Percentiles rank a stretch among this genome's conserved stretches.
phyloP scores from a whole-genome alignment of 352 stramenopile species.

The Poterioochromonas sp. region DNA sequence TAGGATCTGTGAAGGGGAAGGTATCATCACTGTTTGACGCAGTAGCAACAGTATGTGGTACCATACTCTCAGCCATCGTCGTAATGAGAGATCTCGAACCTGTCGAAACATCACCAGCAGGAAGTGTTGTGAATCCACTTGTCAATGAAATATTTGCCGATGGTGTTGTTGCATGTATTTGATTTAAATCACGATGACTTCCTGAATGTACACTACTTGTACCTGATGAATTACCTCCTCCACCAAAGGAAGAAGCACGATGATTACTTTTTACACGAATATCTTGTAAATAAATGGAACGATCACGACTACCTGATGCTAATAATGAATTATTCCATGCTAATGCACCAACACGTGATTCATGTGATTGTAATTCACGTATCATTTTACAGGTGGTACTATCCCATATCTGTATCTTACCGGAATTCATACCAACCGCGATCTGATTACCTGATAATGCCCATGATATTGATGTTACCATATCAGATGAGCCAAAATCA shows the following conservation, averaged over 20 bases:
- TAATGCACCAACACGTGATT: constrained; percentile 78
- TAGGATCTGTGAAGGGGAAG: too few species aligned
- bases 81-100: too few species aligned
- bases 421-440: constrained; percentile 81
- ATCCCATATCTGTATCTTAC: constrained; percentile 90
- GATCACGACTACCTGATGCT: constrained; percentile 84
- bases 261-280: constrained; percentile 51
- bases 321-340: constrained; percentile 71
- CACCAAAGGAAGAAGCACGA: background rate
- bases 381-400: constrained; percentile 68
- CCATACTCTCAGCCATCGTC: too few species aligned
- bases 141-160: background rate
- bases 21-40: background rate
- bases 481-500: constrained; percentile 65
- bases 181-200: background rate
- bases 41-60: background rate
- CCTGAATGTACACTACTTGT: background rate
- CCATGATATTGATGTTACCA: constrained; percentile 84
- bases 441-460: constrained; percentile 60
- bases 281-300: constrained; percentile 82
- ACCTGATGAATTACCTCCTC: too few species aligned
- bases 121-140: background rate
- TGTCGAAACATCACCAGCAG: too few species aligned
- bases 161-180: background rate
- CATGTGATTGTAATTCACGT: constrained; percentile 76